These are phyloP conservation scores for Tinospora cordifolia DNA, from an alignment of 164 flowering plant genomes.

Conservation along the genomic window DNA sequence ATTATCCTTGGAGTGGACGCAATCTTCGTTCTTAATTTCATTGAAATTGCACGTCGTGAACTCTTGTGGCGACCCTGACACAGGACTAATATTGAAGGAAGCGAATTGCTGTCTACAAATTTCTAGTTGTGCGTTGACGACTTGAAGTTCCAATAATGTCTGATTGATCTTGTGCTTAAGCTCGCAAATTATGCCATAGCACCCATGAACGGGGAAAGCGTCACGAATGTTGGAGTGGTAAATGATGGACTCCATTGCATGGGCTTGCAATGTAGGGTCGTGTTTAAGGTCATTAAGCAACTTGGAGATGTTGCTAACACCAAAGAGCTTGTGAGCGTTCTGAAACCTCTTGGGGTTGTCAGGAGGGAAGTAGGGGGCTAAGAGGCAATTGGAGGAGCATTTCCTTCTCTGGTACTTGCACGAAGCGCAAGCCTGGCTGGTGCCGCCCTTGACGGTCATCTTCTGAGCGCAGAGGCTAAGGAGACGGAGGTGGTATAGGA, in stretches of 20 bases:
- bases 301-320: conserved; percentile 47
- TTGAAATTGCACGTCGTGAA: conserved; percentile 9
- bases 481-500: neutral
- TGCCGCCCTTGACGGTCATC: conserved; percentile 34
- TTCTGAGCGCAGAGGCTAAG: neutral
- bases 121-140: conserved; percentile 40
- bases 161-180: conserved; percentile 18
- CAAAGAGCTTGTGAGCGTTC: conserved; percentile 50
- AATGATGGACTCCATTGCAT: conserved; percentile 37
- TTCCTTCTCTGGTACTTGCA: conserved; percentile 59
- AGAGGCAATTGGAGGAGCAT: conserved; percentile 42
- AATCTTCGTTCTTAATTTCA: neutral
- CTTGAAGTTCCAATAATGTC: conserved; percentile 39
- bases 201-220: conserved; percentile 38
- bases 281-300: conserved; percentile 21
- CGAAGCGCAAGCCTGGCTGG: conserved; percentile 60
- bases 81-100: conserved; percentile 14
- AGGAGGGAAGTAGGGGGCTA: conserved; percentile 62
- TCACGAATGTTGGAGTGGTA: conserved; percentile 34
- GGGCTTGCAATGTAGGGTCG: conserved; percentile 3
- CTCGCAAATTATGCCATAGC: conserved; percentile 19
- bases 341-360: conserved; percentile 33
- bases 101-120: conserved; percentile 32
- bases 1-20: conserved; percentile 24
- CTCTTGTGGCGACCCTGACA: neutral